Evolutionary conservation across 2,329 filamentous ascomycete species (phyloP).

Genomic region (Arthrobotrys sphaeroides): DNA sequence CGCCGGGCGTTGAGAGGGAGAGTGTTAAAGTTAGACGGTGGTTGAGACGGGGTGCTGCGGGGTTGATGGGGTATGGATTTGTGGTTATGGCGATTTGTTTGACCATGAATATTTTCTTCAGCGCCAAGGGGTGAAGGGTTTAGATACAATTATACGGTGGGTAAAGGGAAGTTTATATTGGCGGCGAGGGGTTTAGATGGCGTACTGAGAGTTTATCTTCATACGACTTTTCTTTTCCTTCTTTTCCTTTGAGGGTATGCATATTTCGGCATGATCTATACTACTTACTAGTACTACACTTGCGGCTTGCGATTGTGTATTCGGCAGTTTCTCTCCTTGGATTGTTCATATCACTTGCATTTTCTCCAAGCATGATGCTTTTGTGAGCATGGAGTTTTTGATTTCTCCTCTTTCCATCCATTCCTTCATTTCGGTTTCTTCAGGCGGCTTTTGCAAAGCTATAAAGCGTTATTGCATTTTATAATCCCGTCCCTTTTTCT

Average conservation of each 20-base stretch:
- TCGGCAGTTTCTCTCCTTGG: not conserved
- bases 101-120: conserved; percentile 84
- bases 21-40: conserved; percentile 71
- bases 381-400: conserved; percentile 36
- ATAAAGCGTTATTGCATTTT: not conserved
- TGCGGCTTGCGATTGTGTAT: not conserved
- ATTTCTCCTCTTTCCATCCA: not conserved
- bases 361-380: not conserved
- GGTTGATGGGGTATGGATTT: conserved; percentile 81
- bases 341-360: not conserved
- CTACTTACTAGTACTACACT: not conserved
- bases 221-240: not conserved
- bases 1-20: conserved; percentile 68
- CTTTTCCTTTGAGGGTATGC: not conserved
- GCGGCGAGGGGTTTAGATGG: conserved; percentile 71
- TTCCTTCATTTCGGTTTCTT: not conserved
- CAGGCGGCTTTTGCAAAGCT: too few relatives aligned
- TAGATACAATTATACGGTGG: conserved; percentile 69
- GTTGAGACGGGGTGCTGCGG: conserved; percentile 77
- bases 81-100: conserved; percentile 91
- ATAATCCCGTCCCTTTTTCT: not conserved
- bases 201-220: not conserved
- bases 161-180: conserved; percentile 69
- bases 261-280: not conserved
- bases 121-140: not conserved